phyloP scores from a whole-genome alignment of 202 grass and related monocot genomes.

The Miscanthus sacchariflorus region DNA sequence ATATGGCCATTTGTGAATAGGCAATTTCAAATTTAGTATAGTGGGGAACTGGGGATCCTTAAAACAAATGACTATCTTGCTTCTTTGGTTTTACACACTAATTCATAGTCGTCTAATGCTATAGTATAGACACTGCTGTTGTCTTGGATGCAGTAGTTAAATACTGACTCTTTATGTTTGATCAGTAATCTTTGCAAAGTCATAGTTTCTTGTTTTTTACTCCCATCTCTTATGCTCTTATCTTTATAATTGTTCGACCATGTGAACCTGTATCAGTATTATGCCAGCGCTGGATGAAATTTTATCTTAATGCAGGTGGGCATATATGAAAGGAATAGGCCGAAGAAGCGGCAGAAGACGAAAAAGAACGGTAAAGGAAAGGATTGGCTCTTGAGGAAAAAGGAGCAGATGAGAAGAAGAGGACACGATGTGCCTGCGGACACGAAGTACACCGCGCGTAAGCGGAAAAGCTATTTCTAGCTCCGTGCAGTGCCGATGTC shows the following conservation, averaged over 20 bases:
- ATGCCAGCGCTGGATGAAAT: not conserved
- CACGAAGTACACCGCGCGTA: conserved; percentile 85
- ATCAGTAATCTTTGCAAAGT: not conserved
- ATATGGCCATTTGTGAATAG: not conserved
- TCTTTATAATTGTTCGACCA: not conserved
- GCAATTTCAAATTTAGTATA: not conserved
- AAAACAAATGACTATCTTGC: not conserved
- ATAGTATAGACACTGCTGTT: conserved; percentile 1
- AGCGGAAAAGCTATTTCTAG: conserved; percentile 83
- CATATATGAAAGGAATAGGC: conserved; percentile 77
- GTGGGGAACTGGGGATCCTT: not conserved
- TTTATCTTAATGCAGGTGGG: conserved; percentile 59
- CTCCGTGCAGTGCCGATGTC: not conserved
- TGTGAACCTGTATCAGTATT: not conserved
- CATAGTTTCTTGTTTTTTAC: conserved; percentile 1
- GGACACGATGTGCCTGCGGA: conserved; percentile 69
- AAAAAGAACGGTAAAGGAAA: conserved; percentile 81
- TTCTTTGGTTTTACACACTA: not conserved
- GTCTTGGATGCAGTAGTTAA: not conserved
- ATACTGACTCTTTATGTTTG: not conserved
- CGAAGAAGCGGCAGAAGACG: conserved; percentile 77
- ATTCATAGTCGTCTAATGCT: not conserved
- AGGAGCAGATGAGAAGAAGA: conserved; percentile 86
- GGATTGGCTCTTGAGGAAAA: conserved; percentile 86
- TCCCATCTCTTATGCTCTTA: not conserved